These are phyloP conservation scores for Graphiopsis chlorocephala DNA, from an alignment of 2,329 filamentous ascomycete species.

Conservation along the genomic window DNA sequence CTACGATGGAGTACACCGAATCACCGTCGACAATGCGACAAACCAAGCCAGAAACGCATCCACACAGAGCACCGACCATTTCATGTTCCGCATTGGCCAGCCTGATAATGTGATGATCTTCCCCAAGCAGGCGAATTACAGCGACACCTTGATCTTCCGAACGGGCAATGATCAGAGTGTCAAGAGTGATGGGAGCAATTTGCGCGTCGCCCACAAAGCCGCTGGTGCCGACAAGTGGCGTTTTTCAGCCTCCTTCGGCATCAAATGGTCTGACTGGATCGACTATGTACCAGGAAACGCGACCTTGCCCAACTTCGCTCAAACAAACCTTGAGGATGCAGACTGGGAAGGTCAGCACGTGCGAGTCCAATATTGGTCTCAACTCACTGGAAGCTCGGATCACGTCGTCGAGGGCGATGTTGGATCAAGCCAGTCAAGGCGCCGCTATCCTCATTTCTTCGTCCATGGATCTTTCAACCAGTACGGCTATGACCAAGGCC, in stretches of 20 bases:
- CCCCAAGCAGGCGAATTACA: slow-evolving; percentile 56
- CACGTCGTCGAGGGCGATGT: slow-evolving; percentile 61
- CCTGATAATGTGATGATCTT: slow-evolving; percentile 60
- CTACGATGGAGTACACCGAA: slow-evolving; percentile 58
- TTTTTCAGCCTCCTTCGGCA: slow-evolving; percentile 61
- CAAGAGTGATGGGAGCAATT: slow-evolving; percentile 22
- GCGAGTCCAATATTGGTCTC: slow-evolving; percentile 62
- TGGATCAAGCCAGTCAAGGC: slow-evolving; percentile 36
- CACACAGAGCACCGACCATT: slow-evolving; percentile 57
- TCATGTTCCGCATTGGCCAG: slow-evolving; percentile 61
- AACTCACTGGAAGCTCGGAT: slow-evolving; percentile 57
- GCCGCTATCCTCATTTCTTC: slow-evolving; percentile 61
- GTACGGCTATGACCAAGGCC: slow-evolving; percentile 61
- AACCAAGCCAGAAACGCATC: slow-evolving; percentile 39
- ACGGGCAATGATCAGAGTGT: slow-evolving; percentile 22
- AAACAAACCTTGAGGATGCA: slow-evolving; percentile 53
- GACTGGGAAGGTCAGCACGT: slow-evolving; percentile 65
- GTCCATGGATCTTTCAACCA: slow-evolving; percentile 62
- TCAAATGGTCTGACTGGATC: slow-evolving; percentile 57
- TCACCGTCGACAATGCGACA: slow-evolving; percentile 56
- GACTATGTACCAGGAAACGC: slow-evolving; percentile 53
- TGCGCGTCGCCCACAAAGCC: slow-evolving; percentile 50
- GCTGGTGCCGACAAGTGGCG: slow-evolving; percentile 61
- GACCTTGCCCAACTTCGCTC: slow-evolving; percentile 48
- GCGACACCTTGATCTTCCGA: slow-evolving; percentile 50